Base-by-base conservation (phyloP, 108 stramenopile genomes). In the Cyclotella kingstonii region DNA sequence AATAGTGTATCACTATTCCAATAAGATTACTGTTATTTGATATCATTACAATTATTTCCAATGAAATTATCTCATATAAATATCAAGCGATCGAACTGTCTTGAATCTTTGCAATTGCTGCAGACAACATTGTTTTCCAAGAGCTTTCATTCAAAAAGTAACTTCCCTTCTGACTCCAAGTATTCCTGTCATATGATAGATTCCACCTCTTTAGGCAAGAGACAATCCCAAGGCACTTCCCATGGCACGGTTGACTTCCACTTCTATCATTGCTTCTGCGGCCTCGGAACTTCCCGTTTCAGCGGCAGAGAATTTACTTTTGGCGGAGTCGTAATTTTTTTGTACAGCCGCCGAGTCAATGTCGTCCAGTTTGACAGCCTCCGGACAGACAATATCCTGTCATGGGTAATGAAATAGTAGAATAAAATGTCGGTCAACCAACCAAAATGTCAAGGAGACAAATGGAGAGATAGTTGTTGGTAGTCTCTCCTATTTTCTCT, bases 321-420 rank as follows among this genome's bases (percentile, higher is more conserved):
- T 95, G 66, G 92, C 90, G 15, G 84, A 83, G 34, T 89, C 91
- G 60, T 76, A 91, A 62, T 81, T 79, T 26, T 75, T 66, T 34
- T 79, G 51, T 9, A 97, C 88, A 49, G 87, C 95, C 26, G 79
- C 67, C 15, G 76, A 55, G 66, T 98, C 97, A 39, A 98, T 61
- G 56, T 98, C 97, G 63, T 96, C 96, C 25, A 98, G 54, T 63
- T 93, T 93, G 38, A 96, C 96, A 43, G 95, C 96, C 70, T 98
- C 97, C 47, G 95, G 93, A 62, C 94, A 95, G 26, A 94, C 75
- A 54, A 98, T 85, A 58, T 98, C 97, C 90, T 94, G 70, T 15
- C 15, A 15, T 40, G 14, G 39, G 28, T 33, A 19, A 49, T 46
- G 34, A 41, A 59, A 21, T 5, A 57, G 12, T 23, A 15, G 21